Percentiles rank a stretch among this genome's conserved stretches.
Conservation (phyloP, 2,329 filamentous ascomycete species). For the Neoarthrinium moseri region DNA sequence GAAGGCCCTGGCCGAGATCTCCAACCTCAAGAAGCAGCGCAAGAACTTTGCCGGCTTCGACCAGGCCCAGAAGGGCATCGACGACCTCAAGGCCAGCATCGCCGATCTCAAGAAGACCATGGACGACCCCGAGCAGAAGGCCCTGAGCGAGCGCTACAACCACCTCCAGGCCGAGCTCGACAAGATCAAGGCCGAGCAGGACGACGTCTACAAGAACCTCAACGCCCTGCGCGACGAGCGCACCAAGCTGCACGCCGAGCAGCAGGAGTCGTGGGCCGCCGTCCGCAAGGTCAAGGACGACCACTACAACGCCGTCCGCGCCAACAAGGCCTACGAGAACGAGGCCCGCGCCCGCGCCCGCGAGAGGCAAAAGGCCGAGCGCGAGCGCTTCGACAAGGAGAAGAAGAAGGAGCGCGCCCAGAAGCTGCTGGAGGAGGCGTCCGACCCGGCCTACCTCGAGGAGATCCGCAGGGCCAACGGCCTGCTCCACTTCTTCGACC, state of each 20-base stretch:
- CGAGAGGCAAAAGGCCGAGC: slow-evolving; percentile 80
- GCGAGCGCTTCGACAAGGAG: slow-evolving; percentile 69
- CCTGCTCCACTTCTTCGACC: slow-evolving; percentile 89
- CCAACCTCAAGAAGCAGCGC: slow-evolving; percentile 79
- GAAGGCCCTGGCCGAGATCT: slow-evolving; percentile 84
- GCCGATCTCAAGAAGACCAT: slow-evolving; percentile 84
- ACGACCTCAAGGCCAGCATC: slow-evolving; percentile 82
- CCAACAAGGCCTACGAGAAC: slow-evolving; percentile 79
- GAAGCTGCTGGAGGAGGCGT: slow-evolving; percentile 76
- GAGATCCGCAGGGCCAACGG: slow-evolving; percentile 88
- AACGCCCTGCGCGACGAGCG: slow-evolving; percentile 83
- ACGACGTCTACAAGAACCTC: slow-evolving; percentile 85
- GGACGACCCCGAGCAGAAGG: slow-evolving; percentile 89
- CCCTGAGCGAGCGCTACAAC: slow-evolving; percentile 81
- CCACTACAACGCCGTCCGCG: slow-evolving; percentile 79
- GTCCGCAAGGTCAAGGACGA: slow-evolving; percentile 88
- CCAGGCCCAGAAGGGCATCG: slow-evolving; percentile 82
- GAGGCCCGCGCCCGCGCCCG: slow-evolving; percentile 74
- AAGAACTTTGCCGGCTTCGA: slow-evolving; percentile 90
- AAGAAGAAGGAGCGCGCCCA: slow-evolving; percentile 75
- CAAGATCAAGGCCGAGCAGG: slow-evolving; percentile 86
- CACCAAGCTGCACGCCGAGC: slow-evolving; percentile 77
- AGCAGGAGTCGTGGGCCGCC: slow-evolving; percentile 80
- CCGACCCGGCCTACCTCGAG: slow-evolving; percentile 84
- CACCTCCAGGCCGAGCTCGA: slow-evolving; percentile 87